Conservation (phyloP, 2,329 filamentous ascomycete species). For the Metarhizium robertsii region DNA sequence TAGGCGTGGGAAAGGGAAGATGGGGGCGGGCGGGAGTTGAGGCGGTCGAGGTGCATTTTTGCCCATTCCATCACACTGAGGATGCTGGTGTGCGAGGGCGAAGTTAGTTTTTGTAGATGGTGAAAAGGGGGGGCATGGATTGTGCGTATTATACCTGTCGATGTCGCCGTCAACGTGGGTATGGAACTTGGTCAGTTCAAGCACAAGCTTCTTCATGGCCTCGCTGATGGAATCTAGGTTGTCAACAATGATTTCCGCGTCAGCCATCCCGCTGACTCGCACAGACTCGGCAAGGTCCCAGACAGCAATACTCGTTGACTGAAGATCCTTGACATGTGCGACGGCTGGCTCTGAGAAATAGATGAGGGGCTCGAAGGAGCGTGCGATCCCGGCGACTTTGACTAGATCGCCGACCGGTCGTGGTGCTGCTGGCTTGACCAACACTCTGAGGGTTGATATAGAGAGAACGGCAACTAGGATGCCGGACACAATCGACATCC, state of each 20-base stretch:
- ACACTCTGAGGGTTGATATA: constrained; percentile 52
- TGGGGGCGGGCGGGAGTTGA: constrained; percentile 52
- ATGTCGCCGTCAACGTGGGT: constrained; percentile 89
- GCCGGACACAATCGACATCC: constrained; percentile 56
- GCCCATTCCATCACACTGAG: constrained; percentile 96
- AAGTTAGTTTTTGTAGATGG: background rate
- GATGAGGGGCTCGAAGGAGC: constrained; percentile 87
- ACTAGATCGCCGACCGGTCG: constrained; percentile 56
- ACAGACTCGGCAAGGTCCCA: constrained; percentile 93
- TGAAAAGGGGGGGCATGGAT: background rate
- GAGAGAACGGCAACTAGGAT: constrained; percentile 54
- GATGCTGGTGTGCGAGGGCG: constrained; percentile 46
- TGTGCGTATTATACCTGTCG: constrained; percentile 49
- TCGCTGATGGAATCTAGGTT: constrained; percentile 82
- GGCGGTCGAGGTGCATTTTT: constrained; percentile 67
- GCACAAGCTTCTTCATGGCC: constrained; percentile 71
- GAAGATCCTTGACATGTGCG: constrained; percentile 75
- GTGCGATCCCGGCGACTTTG: constrained; percentile 81
- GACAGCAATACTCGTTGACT: constrained; percentile 85
- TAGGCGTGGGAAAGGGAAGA: constrained; percentile 56
- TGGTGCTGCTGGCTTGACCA: constrained; percentile 57
- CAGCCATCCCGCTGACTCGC: constrained; percentile 81
- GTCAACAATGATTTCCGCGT: constrained; percentile 73
- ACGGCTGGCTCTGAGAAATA: constrained; percentile 90
- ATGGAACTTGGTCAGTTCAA: constrained; percentile 87